Evolutionary conservation across 2,329 filamentous ascomycete genomes (phyloP), one percentile per base, ranked within the genome.

Genomic region (Aureobasidium subglaciale): DNA sequence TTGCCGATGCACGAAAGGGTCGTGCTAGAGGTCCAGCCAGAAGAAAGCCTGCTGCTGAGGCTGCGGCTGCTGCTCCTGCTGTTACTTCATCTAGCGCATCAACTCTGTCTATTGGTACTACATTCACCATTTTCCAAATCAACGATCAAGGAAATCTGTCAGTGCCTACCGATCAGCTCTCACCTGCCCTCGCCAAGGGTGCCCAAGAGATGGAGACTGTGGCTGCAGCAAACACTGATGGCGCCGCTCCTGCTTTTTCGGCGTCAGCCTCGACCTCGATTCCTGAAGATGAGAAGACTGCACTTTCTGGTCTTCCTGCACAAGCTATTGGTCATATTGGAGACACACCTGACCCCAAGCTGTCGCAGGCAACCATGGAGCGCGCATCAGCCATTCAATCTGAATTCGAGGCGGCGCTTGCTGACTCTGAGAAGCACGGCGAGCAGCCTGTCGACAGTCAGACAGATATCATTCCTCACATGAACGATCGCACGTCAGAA

Each of bases 1-100:
- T 99, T 24, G 79, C 80, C 20, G 93, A 99, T 75, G 90, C 91
- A 32, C 83, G 93, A 61, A 97, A 97, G 75, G 84, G 90, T 22
- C 82, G 93, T 62, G 93, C 93, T 20, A 85, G 89, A 61, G 93
- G 93, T 10, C 93, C 93, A 15, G 85, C 90, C 62, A 82, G 90
- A 62, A 81, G 90, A 66, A 85, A 83, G 66, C 80, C 82, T 18
- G 80, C 80, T 15, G 74, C 71, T 20, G 83, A 87, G 22, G 81
- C 84, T 27, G 75, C 79, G 10, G 79, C 65, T 58, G 61, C 66
- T 43, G 65, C 63, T 3, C 65, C 68, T 3, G 74, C 7, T 73
- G 77, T n/a, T n/a, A n/a, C n/a, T n/a, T n/a, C 60, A 75, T 78
- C 66, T 69, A 78, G 76, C 70, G 74, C 8, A 73, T 77, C 60